Conservation (phyloP, 139 green algal genomes). For the Chlorella sp. region DNA sequence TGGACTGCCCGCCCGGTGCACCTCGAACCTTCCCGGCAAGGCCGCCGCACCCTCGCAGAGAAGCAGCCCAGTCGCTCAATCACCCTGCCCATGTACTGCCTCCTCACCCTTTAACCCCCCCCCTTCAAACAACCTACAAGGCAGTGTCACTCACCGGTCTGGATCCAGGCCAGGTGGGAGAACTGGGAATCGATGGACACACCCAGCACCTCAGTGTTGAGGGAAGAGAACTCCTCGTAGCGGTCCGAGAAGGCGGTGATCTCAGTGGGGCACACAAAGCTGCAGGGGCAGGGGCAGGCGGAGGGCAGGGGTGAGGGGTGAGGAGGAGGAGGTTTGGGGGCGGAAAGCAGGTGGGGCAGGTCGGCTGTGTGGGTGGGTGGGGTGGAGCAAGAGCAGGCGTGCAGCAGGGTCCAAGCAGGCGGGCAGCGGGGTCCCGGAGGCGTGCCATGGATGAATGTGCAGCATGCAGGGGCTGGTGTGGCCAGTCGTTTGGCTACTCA, state of each 20-base stretch:
- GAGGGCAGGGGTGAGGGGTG: neutral
- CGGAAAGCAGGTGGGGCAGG: neutral
- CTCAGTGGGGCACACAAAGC: conserved; percentile 93
- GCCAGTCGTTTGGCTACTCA: conserved; percentile 49
- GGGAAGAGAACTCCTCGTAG: conserved; percentile 88
- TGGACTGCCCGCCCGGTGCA: too few species aligned
- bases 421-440: too few species aligned
- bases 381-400: too few species aligned
- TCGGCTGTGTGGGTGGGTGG: too few species aligned
- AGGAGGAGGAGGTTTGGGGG: too few species aligned
- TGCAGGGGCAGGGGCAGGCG: neutral
- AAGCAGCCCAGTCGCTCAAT: neutral
- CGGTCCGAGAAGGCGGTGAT: conserved; percentile 98
- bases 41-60: too few species aligned
- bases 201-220: conserved; percentile 92
- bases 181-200: conserved; percentile 96
- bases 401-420: too few species aligned
- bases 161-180: conserved; percentile 98
- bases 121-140: neutral
- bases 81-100: neutral
- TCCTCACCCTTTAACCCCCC: neutral
- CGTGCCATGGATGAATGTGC: too few species aligned
- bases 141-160: conserved; percentile 68
- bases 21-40: too few species aligned
- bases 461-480: too few species aligned